Evolutionary conservation across 1,284 basidiomycete species (phyloP).

Genomic region (Athelia sp.): DNA sequence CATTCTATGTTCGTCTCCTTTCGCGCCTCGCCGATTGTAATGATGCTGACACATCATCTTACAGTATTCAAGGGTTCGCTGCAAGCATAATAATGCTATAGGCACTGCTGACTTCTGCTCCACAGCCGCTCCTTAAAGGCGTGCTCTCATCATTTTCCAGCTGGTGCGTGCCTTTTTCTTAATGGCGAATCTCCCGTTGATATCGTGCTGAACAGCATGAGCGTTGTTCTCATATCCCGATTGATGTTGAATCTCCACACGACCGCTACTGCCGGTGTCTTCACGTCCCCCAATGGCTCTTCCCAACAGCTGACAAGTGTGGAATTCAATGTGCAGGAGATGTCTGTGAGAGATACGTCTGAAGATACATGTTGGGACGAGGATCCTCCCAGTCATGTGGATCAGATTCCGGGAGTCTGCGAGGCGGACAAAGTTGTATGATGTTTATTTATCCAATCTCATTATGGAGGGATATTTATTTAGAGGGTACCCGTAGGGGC

Average conservation of each 20-base stretch:
- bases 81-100: neutral
- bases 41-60: neutral
- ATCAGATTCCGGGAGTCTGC: neutral
- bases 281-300: neutral
- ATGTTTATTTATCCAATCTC: no score
- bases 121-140: neutral
- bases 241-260: conserved; percentile 1
- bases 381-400: neutral
- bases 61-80: neutral
- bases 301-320: neutral
- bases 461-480: no score
- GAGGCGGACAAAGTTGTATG: neutral
- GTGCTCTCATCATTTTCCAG: neutral
- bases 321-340: neutral
- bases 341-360: neutral
- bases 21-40: neutral
- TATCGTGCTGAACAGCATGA: neutral
- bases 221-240: neutral
- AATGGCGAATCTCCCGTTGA: neutral
- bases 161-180: neutral
- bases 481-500: no score
- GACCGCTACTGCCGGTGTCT: neutral
- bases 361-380: neutral
- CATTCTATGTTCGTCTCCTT: neutral
- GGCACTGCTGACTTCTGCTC: neutral